Evolutionary conservation across 192 early-diverging fungal genomes (phyloP).

Genomic region (Tieghemiomyces parasiticus): DNA sequence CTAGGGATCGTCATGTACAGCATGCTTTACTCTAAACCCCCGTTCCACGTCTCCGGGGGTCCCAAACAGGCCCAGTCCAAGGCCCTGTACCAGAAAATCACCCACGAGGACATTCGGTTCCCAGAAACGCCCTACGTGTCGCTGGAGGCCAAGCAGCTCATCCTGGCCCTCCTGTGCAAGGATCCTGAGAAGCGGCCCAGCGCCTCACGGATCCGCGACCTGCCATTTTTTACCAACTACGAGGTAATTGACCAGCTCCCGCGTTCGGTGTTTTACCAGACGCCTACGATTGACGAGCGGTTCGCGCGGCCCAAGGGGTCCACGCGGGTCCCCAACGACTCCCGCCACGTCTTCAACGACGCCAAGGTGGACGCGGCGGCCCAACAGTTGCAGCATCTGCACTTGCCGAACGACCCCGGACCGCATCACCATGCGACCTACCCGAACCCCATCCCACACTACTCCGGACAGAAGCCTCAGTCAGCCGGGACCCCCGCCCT

Average conservation of each 20-base stretch:
- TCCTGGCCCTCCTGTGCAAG: constrained; percentile 48
- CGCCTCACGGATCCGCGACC: constrained; percentile 18
- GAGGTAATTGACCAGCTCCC: not conserved
- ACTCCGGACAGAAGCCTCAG: too few relatives aligned
- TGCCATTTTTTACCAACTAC: constrained; percentile 16
- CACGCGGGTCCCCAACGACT: too few relatives aligned
- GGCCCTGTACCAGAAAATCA: constrained; percentile 24
- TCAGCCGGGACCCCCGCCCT: too few relatives aligned
- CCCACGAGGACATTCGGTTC: constrained; percentile 34
- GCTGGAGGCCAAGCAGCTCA: constrained; percentile 43
- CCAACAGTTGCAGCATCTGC: too few relatives aligned
- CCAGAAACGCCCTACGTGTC: constrained; percentile 45
- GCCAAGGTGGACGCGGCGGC: too few relatives aligned
- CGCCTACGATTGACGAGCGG: not conserved
- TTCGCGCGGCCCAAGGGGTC: not conserved
- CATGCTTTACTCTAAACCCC: constrained; percentile 73
- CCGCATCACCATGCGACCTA: too few relatives aligned
- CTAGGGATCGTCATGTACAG: constrained; percentile 86
- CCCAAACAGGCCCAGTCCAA: constrained; percentile 11
- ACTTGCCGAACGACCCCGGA: too few relatives aligned
- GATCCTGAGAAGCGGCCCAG: constrained; percentile 34
- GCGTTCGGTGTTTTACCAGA: not conserved
- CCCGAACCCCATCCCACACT: too few relatives aligned
- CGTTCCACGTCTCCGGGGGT: constrained; percentile 40
- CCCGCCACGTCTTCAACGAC: too few relatives aligned